Evolutionary conservation across 306 rosid species (phyloP).

Genomic region (Trifolium pratense): DNA sequence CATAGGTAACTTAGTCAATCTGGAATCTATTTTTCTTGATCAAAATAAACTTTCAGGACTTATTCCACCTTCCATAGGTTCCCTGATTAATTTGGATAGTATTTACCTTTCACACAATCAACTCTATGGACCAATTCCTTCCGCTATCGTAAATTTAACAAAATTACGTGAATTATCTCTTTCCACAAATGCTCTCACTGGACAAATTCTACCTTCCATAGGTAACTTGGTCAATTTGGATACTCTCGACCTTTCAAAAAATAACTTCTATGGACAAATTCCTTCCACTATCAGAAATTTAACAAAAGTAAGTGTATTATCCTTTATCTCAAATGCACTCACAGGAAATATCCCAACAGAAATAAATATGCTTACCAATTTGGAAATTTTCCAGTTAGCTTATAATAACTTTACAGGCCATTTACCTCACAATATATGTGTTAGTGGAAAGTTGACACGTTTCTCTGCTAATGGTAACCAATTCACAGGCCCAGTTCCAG

Average conservation of each 20-base stretch:
- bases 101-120: neutral
- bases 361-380: too few species aligned
- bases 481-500: neutral
- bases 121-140: neutral
- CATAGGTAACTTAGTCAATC: neutral
- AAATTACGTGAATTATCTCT: neutral
- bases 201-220: neutral
- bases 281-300: too few species aligned
- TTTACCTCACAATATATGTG: neutral
- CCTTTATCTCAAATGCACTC: too few species aligned
- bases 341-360: too few species aligned
- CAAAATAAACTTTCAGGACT: too few species aligned
- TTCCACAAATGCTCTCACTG: neutral
- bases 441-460: neutral
- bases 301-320: too few species aligned
- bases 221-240: too few species aligned
- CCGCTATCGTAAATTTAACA: neutral
- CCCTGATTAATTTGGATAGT: neutral
- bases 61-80: neutral
- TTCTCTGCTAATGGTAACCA: fast-evolving
- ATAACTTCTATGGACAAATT: too few species aligned
- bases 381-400: neutral
- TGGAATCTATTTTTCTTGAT: neutral
- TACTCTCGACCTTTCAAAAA: too few species aligned
- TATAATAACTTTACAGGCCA: neutral